Conservation (phyloP, 1,284 basidiomycete species). For the Malassezia pachydermatis region DNA sequence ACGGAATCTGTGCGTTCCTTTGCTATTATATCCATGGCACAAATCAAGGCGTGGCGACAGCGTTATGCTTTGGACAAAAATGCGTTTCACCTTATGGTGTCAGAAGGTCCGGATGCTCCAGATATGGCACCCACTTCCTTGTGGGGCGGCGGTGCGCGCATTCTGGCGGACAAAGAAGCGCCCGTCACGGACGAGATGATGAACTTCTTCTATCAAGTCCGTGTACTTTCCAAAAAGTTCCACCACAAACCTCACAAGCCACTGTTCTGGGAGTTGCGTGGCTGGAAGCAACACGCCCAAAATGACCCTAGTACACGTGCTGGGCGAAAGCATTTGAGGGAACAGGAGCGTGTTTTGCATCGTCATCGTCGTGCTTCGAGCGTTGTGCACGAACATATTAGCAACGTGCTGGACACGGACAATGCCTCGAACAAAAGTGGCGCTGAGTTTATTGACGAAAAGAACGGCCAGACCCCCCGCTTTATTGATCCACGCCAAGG, state of each 20-base stretch:
- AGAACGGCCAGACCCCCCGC: background rate
- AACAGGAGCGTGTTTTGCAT: background rate
- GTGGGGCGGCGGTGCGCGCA: background rate
- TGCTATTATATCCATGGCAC: constrained; percentile 21
- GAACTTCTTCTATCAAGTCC: background rate
- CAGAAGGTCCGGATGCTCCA: background rate
- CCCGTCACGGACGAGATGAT: constrained; percentile 1
- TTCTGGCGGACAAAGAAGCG: background rate
- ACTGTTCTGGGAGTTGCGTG: constrained; percentile 16
- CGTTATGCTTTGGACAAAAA: background rate
- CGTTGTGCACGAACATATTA: background rate
- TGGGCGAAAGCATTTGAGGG: constrained; percentile 2
- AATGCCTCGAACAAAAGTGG: background rate
- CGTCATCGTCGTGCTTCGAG: background rate
- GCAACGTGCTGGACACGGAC: background rate
- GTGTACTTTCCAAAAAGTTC: constrained; percentile 1
- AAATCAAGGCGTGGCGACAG: constrained; percentile 26
- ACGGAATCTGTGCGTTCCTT: constrained; percentile 26
- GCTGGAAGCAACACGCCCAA: constrained; percentile 13
- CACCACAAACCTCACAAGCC: background rate
- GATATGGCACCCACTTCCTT: background rate
- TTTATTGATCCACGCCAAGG: constrained; percentile 12
- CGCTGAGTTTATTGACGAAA: background rate
- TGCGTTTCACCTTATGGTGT: background rate
- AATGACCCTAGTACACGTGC: constrained; percentile 1